phyloP scores from a whole-genome alignment of 306 rosid species.

The Mimosa pudica region DNA sequence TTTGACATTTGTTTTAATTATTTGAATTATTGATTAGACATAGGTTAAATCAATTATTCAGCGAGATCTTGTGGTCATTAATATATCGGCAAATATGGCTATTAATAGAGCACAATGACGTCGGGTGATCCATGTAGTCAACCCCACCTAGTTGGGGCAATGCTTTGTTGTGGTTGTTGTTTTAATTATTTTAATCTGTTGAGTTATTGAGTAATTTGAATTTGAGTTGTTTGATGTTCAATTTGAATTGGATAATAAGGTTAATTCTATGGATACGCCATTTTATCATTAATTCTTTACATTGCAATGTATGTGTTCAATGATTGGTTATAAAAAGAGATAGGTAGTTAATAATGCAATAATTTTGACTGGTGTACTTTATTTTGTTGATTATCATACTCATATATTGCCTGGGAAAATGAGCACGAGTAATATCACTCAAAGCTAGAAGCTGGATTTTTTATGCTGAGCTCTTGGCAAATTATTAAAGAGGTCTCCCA shows the following conservation, averaged over 20 bases:
- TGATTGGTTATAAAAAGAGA: background rate
- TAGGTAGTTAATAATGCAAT: background rate
- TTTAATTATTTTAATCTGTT: background rate
- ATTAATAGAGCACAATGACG: no score
- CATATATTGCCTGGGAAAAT: background rate
- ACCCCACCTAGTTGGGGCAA: no score
- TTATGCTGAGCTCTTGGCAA: background rate
- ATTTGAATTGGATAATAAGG: background rate
- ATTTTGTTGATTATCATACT: background rate
- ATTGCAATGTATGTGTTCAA: background rate
- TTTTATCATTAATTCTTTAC: background rate
- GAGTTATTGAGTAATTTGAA: background rate
- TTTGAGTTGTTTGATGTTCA: background rate
- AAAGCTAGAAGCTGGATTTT: background rate
- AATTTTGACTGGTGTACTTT: background rate
- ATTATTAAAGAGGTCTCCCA: background rate
- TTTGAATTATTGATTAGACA: background rate
- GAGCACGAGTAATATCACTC: background rate
- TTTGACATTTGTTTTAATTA: background rate
- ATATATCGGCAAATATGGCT: no score
- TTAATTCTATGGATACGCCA: background rate
- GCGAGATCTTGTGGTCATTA: no score
- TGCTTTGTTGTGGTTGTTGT: background rate
- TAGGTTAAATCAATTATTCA: no score
- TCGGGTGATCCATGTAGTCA: no score